Conservation (phyloP, 805 yeast species). For the Sugiyamaella valdiviana region DNA sequence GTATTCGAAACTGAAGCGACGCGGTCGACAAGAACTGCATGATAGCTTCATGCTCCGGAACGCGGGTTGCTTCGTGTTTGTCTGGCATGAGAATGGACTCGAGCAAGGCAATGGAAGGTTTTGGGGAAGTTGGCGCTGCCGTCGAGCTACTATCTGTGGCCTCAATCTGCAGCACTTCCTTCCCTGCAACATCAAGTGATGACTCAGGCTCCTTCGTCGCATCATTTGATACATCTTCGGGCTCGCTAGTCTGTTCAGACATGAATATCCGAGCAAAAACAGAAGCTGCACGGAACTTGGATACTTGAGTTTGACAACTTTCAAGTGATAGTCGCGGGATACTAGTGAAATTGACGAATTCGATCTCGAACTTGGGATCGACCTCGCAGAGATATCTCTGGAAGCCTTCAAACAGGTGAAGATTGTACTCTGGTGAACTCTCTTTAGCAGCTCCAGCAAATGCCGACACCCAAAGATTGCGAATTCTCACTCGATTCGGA, state of each 20-base stretch:
- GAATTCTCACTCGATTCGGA: slow-evolving; percentile 20
- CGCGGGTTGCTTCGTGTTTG: slow-evolving; percentile 9
- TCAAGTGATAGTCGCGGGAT: slow-evolving; percentile 51
- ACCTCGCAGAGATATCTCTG: slow-evolving; percentile 9
- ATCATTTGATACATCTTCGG: too few relatives aligned
- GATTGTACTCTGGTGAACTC: slow-evolving; percentile 31
- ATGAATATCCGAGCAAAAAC: slow-evolving; percentile 50
- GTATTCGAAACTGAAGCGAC: slow-evolving; percentile 58
- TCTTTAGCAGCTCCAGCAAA: slow-evolving; percentile 40
- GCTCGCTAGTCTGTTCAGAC: slow-evolving; percentile 1
- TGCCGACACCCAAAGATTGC: slow-evolving; percentile 46
- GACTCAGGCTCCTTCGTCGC: too few relatives aligned
- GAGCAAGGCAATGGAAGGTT: slow-evolving; percentile 17
- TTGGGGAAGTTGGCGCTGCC: neutral
- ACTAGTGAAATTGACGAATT: slow-evolving; percentile 51
- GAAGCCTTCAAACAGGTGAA: slow-evolving; percentile 24
- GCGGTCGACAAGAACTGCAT: slow-evolving; percentile 54
- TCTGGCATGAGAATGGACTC: slow-evolving; percentile 34
- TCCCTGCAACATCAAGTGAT: too few relatives aligned
- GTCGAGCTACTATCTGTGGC: too few relatives aligned
- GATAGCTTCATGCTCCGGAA: slow-evolving; percentile 46
- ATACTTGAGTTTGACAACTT: slow-evolving; percentile 53
- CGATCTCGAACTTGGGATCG: slow-evolving; percentile 29
- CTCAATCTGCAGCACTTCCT: too few relatives aligned
- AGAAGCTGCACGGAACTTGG: slow-evolving; percentile 64